Conservation (phyloP, 495 filamentous ascomycete genomes). For the Trichoderma asperelloides region DNA sequence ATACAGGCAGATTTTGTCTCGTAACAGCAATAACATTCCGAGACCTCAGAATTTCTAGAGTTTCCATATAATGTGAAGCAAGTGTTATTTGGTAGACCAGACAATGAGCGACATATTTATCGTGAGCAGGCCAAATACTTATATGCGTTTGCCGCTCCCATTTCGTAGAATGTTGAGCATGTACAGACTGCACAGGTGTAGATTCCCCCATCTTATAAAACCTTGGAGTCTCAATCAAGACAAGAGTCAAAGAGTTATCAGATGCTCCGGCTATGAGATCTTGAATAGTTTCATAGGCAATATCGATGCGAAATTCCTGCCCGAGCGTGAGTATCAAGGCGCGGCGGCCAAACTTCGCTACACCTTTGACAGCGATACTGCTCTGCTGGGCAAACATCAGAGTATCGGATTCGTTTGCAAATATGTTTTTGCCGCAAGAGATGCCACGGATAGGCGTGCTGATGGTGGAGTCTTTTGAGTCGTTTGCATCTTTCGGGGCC, state of each 20-base stretch:
- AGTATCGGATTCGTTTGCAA: neutral
- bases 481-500: neutral
- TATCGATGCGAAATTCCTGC: neutral
- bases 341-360: neutral
- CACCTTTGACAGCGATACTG: neutral
- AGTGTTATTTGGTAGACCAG: conserved; percentile 7
- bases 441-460: neutral
- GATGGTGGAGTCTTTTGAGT: neutral
- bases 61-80: neutral
- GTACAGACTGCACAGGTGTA: neutral
- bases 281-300: conserved; percentile 3
- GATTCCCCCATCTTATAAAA: neutral
- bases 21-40: neutral
- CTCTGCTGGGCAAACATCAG: conserved; percentile 1
- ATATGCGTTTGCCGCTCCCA: neutral
- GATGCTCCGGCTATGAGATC: neutral
- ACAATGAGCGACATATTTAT: conserved; percentile 3
- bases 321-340: neutral
- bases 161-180: neutral
- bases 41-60: neutral
- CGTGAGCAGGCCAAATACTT: neutral
- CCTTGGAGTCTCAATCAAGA: conserved; percentile 6
- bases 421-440: conserved; percentile 10
- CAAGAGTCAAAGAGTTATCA: neutral
- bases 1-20: neutral